Conservation (phyloP, 2,329 filamentous ascomycete species). For the Sphaerulina vaccinii region DNA sequence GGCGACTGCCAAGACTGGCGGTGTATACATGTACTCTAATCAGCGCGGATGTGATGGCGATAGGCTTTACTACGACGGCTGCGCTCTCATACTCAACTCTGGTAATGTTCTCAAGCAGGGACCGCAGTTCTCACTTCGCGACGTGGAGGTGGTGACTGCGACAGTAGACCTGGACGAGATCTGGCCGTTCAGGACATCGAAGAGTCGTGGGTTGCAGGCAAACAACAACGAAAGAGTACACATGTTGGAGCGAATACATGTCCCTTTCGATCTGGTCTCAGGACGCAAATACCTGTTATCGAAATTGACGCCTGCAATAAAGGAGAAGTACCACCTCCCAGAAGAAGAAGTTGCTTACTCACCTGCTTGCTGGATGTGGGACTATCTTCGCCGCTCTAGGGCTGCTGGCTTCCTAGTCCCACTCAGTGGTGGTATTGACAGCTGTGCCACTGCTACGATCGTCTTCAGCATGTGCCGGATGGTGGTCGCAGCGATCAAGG, state of each 20-base stretch:
- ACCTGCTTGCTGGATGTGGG: conserved; percentile 66
- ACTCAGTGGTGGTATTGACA: conserved; percentile 61
- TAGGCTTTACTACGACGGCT: conserved; percentile 62
- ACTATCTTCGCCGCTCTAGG: conserved; percentile 56
- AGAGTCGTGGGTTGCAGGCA: conserved; percentile 60
- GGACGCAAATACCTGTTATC: conserved; percentile 30
- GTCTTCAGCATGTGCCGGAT: conserved; percentile 53
- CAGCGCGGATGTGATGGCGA: conserved; percentile 59
- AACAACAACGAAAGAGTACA: conserved; percentile 45
- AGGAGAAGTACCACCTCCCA: conserved; percentile 57
- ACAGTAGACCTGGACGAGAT: conserved; percentile 68
- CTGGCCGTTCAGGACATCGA: conserved; percentile 57
- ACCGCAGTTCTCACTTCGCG: conserved; percentile 62
- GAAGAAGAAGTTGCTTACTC: conserved; percentile 68
- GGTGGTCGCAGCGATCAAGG: conserved; percentile 53
- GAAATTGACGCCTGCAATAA: conserved; percentile 46
- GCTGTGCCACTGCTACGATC: conserved; percentile 55
- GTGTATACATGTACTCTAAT: conserved; percentile 64
- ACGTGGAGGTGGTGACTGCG: conserved; percentile 56
- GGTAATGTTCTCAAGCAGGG: conserved; percentile 65
- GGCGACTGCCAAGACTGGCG: conserved; percentile 62
- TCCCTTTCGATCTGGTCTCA: conserved; percentile 45
- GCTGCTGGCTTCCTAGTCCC: conserved; percentile 58
- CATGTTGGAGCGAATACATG: conserved; percentile 48
- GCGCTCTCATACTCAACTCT: conserved; percentile 62